Percentiles rank a stretch among this genome's conserved stretches.
Conservation (phyloP, 106 monocot species). For the Dioscorea alata region DNA sequence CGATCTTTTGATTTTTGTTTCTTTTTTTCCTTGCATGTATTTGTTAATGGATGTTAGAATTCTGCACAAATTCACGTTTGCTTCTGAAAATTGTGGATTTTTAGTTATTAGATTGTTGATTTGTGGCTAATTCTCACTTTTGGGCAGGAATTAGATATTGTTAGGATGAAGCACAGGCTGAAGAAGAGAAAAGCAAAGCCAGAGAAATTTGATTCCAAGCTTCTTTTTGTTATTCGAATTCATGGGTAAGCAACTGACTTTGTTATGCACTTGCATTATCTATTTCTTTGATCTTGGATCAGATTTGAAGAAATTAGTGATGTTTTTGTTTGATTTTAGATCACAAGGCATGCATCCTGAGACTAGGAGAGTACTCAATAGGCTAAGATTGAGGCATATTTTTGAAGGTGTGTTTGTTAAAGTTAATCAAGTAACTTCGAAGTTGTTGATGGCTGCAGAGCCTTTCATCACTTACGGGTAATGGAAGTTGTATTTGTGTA, state of each 20-base stretch:
- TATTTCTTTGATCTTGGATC: conserved; percentile 1
- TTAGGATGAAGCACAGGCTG: conserved; percentile 59
- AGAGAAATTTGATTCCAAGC: conserved; percentile 39
- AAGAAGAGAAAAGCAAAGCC: conserved; percentile 26
- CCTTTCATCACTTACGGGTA: conserved; percentile 97
- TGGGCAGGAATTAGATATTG: conserved; percentile 67
- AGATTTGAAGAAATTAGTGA: too few species aligned
- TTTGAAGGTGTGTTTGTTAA: conserved; percentile 79
- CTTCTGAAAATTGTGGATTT: neutral
- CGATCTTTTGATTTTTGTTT: conserved; percentile 3
- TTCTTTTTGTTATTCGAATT: conserved; percentile 87
- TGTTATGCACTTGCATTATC: neutral
- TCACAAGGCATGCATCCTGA: conserved; percentile 63
- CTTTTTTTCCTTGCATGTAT: neutral
- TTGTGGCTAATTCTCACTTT: neutral
- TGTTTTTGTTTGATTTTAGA: conserved; percentile 22
- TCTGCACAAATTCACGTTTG: neutral
- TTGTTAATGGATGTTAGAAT: neutral
- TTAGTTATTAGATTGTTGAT: neutral
- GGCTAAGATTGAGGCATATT: conserved; percentile 54
- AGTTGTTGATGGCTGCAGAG: conserved; percentile 62
- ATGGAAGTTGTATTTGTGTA: conserved; percentile 5
- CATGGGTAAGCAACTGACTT: conserved; percentile 41
- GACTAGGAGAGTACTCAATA: conserved; percentile 51
- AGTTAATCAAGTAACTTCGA: conserved; percentile 47